A percentile compares a stretch with the other conserved stretches of the same genome.
phyloP scores from a whole-genome alignment of 768 basidiomycete species.

The Russula compacta region DNA sequence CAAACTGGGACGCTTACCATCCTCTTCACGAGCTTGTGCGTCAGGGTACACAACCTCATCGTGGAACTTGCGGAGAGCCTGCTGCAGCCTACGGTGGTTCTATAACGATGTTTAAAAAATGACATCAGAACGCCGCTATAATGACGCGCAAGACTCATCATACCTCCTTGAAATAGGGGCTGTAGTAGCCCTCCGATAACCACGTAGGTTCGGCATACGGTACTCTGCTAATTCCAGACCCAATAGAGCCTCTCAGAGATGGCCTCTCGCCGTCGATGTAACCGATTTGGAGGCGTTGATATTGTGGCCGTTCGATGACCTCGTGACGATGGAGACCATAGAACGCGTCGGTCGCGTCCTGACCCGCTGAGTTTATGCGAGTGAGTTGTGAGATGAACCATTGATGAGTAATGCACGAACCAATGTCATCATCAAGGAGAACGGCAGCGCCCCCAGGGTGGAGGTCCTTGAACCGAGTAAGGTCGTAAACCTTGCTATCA shows the following conservation, averaged over 20 bases:
- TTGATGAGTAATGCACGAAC: constrained; percentile 27
- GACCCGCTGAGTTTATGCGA: constrained; percentile 44
- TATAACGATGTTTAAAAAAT: constrained; percentile 23
- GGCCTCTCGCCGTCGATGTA: constrained; percentile 53
- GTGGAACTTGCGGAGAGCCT: constrained; percentile 53
- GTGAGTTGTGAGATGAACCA: background rate
- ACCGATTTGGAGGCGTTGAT: constrained; percentile 68
- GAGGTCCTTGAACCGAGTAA: constrained; percentile 68
- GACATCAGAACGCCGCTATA: background rate
- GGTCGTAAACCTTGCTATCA: constrained; percentile 76
- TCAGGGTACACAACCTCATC: constrained; percentile 52
- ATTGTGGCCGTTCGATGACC: constrained; percentile 68
- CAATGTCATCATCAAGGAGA: constrained; percentile 69
- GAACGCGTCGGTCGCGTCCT: constrained; percentile 83
- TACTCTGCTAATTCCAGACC: constrained; percentile 59
- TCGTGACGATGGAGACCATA: constrained; percentile 85
- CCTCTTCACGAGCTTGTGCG: constrained; percentile 61
- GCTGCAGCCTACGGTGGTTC: constrained; percentile 56
- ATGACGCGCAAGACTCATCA: constrained; percentile 17
- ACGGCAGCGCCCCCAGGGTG: constrained; percentile 81
- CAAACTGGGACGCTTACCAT: constrained; percentile 80
- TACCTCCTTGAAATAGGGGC: constrained; percentile 70
- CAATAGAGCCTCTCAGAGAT: constrained; percentile 37
- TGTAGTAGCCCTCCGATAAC: constrained; percentile 60
- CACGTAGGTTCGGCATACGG: constrained; percentile 89